Percentiles rank a stretch among this genome's conserved stretches.
These are phyloP conservation scores for Fusarium armeniacum DNA, from an alignment of 2,329 filamentous ascomycete genomes.

Conservation along the genomic window DNA sequence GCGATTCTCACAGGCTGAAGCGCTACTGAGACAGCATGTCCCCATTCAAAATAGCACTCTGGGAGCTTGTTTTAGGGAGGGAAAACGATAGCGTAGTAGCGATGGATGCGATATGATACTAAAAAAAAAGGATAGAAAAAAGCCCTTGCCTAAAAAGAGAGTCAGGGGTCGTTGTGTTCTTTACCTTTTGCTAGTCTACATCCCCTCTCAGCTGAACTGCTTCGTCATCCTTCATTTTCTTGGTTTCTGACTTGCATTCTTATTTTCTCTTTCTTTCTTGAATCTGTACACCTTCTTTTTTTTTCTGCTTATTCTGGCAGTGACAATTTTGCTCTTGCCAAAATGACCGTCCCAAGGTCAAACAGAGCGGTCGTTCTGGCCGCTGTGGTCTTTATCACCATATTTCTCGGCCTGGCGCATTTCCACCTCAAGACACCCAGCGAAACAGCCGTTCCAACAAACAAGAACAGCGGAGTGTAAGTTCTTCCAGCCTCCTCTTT, in stretches of 20 bases:
- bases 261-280: not conserved
- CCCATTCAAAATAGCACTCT: constrained; percentile 5
- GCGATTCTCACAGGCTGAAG: constrained; percentile 16
- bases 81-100: not conserved
- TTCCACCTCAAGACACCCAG: constrained; percentile 29
- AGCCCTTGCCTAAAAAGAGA: constrained; percentile 27
- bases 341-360: constrained; percentile 31
- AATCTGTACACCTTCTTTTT: not conserved
- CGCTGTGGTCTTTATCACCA: constrained; percentile 32
- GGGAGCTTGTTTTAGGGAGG: constrained; percentile 21
- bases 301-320: not conserved
- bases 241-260: constrained; percentile 1
- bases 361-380: constrained; percentile 34
- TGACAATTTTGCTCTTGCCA: not conserved
- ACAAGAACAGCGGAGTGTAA: constrained; percentile 19
- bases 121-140: not conserved
- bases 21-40: constrained; percentile 25
- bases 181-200: not conserved
- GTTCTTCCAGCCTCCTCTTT: not conserved
- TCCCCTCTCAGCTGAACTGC: constrained; percentile 19
- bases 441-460: constrained; percentile 3
- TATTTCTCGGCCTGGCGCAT: constrained; percentile 34
- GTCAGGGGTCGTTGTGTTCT: constrained; percentile 24
- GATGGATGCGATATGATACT: constrained; percentile 3
- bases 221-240: constrained; percentile 2